Evolutionary conservation across 106 monocot genomes (phyloP).

Genomic region (Vanilla planifolia): DNA sequence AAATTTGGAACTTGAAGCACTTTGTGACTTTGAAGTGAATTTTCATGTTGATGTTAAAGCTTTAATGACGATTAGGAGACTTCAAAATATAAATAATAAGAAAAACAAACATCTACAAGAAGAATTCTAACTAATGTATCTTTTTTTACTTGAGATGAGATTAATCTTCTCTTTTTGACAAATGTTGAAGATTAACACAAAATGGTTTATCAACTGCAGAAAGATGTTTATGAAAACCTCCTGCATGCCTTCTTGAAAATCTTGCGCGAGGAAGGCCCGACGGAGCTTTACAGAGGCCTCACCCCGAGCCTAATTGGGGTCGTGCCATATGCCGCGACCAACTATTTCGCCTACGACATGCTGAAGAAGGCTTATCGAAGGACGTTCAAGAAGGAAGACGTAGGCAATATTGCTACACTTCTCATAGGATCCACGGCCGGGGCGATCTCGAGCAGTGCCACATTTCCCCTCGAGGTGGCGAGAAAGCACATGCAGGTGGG

Average conservation of each 20-base stretch:
- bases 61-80: too few species aligned
- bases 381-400: slow-evolving; percentile 50
- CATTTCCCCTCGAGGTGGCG: slow-evolving; percentile 90
- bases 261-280: slow-evolving; percentile 68
- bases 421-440: slow-evolving; percentile 89
- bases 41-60: too few species aligned
- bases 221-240: slow-evolving; percentile 72
- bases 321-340: slow-evolving; percentile 83
- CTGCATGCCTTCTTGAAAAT: slow-evolving; percentile 85
- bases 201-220: too few species aligned
- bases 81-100: too few species aligned
- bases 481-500: slow-evolving; percentile 96
- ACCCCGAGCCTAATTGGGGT: slow-evolving; percentile 91
- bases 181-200: too few species aligned
- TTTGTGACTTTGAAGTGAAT: too few species aligned
- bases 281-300: slow-evolving; percentile 90
- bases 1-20: too few species aligned
- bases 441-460: slow-evolving; percentile 81
- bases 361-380: slow-evolving; percentile 70
- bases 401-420: slow-evolving; percentile 70
- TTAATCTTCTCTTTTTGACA: too few species aligned
- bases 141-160: too few species aligned
- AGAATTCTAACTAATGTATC: too few species aligned
- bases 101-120: too few species aligned
- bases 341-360: slow-evolving; percentile 85